Base-by-base conservation (phyloP, 2,329 filamentous ascomycete species). In the Aureobasidium uvarum region DNA sequence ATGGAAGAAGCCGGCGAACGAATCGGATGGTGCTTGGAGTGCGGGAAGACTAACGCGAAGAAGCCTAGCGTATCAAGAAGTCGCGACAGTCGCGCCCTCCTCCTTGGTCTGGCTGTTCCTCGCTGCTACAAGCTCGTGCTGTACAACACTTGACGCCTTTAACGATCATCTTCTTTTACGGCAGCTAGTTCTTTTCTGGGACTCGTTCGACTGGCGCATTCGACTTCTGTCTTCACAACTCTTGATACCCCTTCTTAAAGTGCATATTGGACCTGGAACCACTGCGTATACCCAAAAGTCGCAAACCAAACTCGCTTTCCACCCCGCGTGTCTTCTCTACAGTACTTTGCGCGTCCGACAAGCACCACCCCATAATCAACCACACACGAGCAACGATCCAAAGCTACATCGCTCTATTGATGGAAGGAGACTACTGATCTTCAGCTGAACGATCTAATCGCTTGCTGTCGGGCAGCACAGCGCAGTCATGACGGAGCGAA, bases 401-500 rank as follows among this genome's bases (percentile, higher is more conserved):
- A 36, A 11, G 3, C 7, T 10, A 23, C 23, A 11, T 48, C n/a
- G 25, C 33, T 31, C 48, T 23, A 52, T 63, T 63, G 48, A 63
- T 63, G 60, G 60, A 63, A 41, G 60, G 39, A 18, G 28, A 50
- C 20, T 39, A 63, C 48, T 52, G 46, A 54, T 10, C 1, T 10
- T 20, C 45, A 41, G 43, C 20, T 51, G 45, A 41, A 62, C 43
- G 28, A 28, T 31, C 45, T 50, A 45, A 62, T 39, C 46, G 46
- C 48, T 54, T 36, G 48, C 60, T 54, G 58, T 62, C 46, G 45
- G 41, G 25, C 46, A 45, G 38, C 48, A 63, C 38, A 36, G 36
- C 66, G 64, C 64, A 64, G 69, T 46, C 69, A 76, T 76, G 74
- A 73, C 73, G 66, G 76, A 77, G 70, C 76, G 75, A 56, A 79